Evolutionary conservation across 495 filamentous ascomycete species (phyloP).

Genomic region (Tuber magnatum): DNA sequence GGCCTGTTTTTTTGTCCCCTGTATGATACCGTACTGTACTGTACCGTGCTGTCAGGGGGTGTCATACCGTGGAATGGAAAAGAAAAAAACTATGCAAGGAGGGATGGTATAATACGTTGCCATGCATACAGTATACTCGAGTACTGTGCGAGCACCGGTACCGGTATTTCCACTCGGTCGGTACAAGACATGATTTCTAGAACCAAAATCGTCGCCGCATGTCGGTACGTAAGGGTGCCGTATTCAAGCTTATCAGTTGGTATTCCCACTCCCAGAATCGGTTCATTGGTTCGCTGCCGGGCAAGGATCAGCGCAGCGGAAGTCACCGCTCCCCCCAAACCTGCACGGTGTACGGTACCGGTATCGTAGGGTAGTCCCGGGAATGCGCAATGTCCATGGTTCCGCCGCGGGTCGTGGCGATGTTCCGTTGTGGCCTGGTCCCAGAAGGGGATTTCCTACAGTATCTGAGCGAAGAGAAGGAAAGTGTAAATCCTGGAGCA

Average conservation of each 20-base stretch:
- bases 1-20: neutral
- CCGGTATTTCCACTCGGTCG: neutral
- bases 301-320: neutral
- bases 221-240: neutral
- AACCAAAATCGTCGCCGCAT: neutral
- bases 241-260: neutral
- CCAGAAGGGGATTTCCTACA: neutral
- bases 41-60: no score
- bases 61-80: no score
- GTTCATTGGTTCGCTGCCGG: neutral
- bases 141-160: no score
- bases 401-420: neutral
- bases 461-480: neutral
- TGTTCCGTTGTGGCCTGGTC: neutral
- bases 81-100: neutral
- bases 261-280: neutral
- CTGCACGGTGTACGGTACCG: neutral
- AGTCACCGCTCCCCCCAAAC: neutral
- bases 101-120: neutral
- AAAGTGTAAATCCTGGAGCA: neutral
- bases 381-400: neutral
- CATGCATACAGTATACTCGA: no score
- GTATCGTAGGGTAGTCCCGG: no score
- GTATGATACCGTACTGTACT: no score
- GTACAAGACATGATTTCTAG: neutral